A percentile compares a stretch with the other conserved stretches of the same genome.
phyloP scores from a whole-genome alignment of 805 yeast genomes.

The Debaryomyces castellii region DNA sequence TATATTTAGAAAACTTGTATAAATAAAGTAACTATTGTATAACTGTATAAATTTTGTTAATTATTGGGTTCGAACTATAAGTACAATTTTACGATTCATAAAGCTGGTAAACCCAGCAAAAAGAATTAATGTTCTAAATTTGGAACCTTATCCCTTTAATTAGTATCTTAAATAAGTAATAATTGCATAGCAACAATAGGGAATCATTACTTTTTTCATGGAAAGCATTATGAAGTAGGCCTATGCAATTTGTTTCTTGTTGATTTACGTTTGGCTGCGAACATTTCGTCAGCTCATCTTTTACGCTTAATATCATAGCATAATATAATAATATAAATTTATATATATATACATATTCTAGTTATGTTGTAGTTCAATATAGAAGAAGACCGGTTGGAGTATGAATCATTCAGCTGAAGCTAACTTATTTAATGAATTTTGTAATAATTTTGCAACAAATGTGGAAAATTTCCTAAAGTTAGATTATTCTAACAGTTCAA shows the following conservation, averaged over 20 bases:
- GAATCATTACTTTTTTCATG: background rate
- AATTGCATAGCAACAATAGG: background rate
- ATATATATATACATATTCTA: background rate
- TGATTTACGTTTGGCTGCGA: background rate
- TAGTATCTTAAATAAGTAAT: background rate
- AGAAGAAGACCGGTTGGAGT: too few relatives aligned
- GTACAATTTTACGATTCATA: too few relatives aligned
- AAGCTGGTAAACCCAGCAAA: too few relatives aligned
- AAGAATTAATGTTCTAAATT: too few relatives aligned
- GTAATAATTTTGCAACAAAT: background rate
- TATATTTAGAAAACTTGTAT: too few relatives aligned
- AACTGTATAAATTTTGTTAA: too few relatives aligned
- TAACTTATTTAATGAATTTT: constrained; percentile 1
- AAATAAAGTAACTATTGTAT: too few relatives aligned
- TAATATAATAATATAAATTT: background rate
- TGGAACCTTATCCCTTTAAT: too few relatives aligned
- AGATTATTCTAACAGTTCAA: background rate
- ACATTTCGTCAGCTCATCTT: background rate
- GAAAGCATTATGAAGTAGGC: background rate
- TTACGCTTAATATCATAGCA: background rate
- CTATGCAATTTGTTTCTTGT: background rate
- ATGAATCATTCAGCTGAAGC: background rate
- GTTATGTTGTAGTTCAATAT: too few relatives aligned
- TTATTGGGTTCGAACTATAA: too few relatives aligned
- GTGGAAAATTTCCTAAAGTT: background rate